These are phyloP conservation scores for Aaosphaeria arxii DNA, from an alignment of 2,329 filamentous ascomycete genomes.

Conservation along the genomic window DNA sequence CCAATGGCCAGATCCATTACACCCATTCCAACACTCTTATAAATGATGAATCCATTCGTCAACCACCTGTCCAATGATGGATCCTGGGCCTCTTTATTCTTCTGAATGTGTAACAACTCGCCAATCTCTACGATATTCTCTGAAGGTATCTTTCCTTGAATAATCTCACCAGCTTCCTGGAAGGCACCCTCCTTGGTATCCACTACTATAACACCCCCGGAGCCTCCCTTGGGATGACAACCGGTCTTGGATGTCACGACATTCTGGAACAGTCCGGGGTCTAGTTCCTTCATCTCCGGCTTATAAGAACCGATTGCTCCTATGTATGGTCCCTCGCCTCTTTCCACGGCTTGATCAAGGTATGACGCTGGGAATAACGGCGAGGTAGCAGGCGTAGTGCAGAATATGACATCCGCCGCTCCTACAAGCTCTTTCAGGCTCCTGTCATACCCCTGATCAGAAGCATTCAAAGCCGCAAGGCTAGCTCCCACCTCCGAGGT, in stretches of 20 bases:
- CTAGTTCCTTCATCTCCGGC: constrained; percentile 49
- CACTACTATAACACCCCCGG: constrained; percentile 13
- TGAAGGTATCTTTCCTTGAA: constrained; percentile 36
- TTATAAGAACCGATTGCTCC: constrained; percentile 27
- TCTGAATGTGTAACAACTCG: neutral
- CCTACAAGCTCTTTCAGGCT: constrained; percentile 25
- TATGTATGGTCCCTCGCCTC: constrained; percentile 16
- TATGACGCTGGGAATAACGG: constrained; percentile 42
- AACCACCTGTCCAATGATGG: constrained; percentile 14
- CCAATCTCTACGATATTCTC: constrained; percentile 5
- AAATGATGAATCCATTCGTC: constrained; percentile 42
- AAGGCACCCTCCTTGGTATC: constrained; percentile 41
- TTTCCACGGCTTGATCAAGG: constrained; percentile 14
- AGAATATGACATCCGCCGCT: constrained; percentile 46
- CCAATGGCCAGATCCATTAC: constrained; percentile 51
- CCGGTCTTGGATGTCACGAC: constrained; percentile 3
- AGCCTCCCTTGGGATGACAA: neutral
- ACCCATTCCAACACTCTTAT: constrained; percentile 52
- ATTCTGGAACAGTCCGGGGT: constrained; percentile 40
- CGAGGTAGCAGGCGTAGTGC: constrained; percentile 46
- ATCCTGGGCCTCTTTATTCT: neutral
- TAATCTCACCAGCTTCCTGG: constrained; percentile 47
- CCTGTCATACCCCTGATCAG: neutral
- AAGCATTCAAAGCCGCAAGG: neutral
- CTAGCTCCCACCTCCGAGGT: neutral